Base-by-base conservation (phyloP, 495 filamentous ascomycete species). In the Opeltia flavorubescens region DNA sequence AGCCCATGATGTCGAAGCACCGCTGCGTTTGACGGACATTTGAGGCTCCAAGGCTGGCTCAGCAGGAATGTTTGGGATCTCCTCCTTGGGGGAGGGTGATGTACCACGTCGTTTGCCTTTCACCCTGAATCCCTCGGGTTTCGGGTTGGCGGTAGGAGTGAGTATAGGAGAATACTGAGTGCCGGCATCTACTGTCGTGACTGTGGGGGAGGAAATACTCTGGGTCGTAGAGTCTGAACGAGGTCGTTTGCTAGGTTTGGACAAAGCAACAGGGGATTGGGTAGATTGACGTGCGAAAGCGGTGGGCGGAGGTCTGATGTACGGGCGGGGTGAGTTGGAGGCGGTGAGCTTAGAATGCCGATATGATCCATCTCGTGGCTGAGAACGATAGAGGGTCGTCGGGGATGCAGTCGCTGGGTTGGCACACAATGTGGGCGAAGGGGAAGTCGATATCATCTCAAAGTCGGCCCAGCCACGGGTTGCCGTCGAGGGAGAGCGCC, bases 111-210 rank as follows among this genome's bases (percentile, higher is more conserved):
- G 50, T 42, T 53, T 59, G 50, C 54, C 55, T 11, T 41, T 49
- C 13, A 47, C 12, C 15, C 21, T 20, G 5, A 42, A 15, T 3
- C 33, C n/a, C 15, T 20, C 13, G 23, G 44, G 4, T 34, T 36
- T 24, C 35, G 35, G 35, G n/a, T 38, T n/a, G n/a, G 33, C 30
- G 1, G 44, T 28, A 25, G 21, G 38, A 20, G 11, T 40, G 12
- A 30, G 41, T 9, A 54, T 53, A 21, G 73, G 73, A 54, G 71
- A 72, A 50, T 73, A 76, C 57, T 76, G 72, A 35, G 72, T 75
- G 48, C 69, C 69, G 42, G 75, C 68, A 56, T 77, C 72, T 35
- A 54, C 50, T 12, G 52, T 55, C 13, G 38, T 21, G 38, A 21
- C 21, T 11, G 33, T 20, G 25, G 47, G 52, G 18, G 51, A 47